These are phyloP conservation scores for Eragrostis curvula DNA, from an alignment of 176 grass and related monocot genomes.

Conservation along the genomic window DNA sequence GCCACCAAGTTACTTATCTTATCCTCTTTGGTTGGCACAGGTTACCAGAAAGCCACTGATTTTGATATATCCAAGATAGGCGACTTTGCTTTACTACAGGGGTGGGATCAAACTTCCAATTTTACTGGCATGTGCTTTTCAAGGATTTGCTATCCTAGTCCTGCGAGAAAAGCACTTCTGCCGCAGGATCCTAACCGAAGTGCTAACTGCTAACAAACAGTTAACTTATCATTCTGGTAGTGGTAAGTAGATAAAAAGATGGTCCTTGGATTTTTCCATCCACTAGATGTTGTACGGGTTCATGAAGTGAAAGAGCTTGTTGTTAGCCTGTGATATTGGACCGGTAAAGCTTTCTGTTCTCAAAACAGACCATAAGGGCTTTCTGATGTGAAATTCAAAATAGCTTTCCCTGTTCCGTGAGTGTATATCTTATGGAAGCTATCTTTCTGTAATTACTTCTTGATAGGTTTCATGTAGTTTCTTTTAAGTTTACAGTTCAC, in stretches of 20 bases:
- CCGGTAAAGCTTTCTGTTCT: background rate
- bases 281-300: background rate
- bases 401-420: background rate
- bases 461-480: background rate
- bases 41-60: slow-evolving; percentile 94
- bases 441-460: background rate
- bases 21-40: slow-evolving; percentile 47
- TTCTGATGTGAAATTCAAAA: slow-evolving; percentile 16
- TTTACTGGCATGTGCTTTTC: too few species aligned
- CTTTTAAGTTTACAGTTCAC: background rate
- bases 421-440: slow-evolving; percentile 18
- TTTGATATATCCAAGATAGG: slow-evolving; percentile 38
- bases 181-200: too few species aligned
- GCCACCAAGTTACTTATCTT: slow-evolving; percentile 20
- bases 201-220: slow-evolving; percentile 48
- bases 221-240: slow-evolving; percentile 31
- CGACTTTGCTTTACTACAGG: slow-evolving; percentile 24
- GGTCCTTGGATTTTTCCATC: background rate
- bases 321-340: background rate
- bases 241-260: slow-evolving; percentile 25
- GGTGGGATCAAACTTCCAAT: too few species aligned
- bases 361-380: slow-evolving; percentile 8
- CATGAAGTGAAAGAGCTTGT: background rate
- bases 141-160: slow-evolving; percentile 6
- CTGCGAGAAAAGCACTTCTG: slow-evolving; percentile 28